A percentile compares a stretch with the other conserved stretches of the same genome.
phyloP scores from a whole-genome alignment of 1,139 yeast genomes.

The Schizosaccharomyces versatilis region DNA sequence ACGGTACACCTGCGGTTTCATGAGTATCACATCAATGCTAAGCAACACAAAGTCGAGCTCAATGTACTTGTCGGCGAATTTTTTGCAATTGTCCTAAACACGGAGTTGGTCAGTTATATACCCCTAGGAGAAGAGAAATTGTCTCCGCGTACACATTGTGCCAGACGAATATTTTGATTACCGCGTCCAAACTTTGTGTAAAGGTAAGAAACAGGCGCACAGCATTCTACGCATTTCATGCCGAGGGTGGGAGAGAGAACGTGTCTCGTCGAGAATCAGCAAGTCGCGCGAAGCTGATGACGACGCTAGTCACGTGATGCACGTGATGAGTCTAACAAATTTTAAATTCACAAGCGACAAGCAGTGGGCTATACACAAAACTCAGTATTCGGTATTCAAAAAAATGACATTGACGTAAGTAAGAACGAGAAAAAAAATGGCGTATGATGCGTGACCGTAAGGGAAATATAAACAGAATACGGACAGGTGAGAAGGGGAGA shows the following conservation, averaged over 20 bases:
- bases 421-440: too few species aligned
- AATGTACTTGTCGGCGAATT: constrained; percentile 71
- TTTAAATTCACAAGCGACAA: background rate
- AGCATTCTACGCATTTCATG: constrained; percentile 85
- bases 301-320: background rate
- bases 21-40: constrained; percentile 57
- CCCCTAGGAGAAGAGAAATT: too few species aligned
- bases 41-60: constrained; percentile 72
- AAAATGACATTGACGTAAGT: too few species aligned
- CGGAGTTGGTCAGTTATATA: background rate
- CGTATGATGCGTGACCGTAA: too few species aligned
- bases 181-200: constrained; percentile 55
- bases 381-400: too few species aligned
- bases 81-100: constrained; percentile 30
- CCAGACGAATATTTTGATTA: constrained; percentile 39
- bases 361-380: background rate
- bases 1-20: constrained; percentile 75
- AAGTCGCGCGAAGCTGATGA: background rate
- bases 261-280: too few species aligned
- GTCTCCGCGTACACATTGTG: constrained; percentile 31
- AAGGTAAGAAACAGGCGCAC: constrained; percentile 37
- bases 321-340: background rate
- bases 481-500: too few species aligned
- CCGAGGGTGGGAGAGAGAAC: background rate
- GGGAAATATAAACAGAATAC: too few species aligned